Evolutionary conservation across 441 rosid genomes (phyloP).

Genomic region (Pelargonium cotyledonis): DNA sequence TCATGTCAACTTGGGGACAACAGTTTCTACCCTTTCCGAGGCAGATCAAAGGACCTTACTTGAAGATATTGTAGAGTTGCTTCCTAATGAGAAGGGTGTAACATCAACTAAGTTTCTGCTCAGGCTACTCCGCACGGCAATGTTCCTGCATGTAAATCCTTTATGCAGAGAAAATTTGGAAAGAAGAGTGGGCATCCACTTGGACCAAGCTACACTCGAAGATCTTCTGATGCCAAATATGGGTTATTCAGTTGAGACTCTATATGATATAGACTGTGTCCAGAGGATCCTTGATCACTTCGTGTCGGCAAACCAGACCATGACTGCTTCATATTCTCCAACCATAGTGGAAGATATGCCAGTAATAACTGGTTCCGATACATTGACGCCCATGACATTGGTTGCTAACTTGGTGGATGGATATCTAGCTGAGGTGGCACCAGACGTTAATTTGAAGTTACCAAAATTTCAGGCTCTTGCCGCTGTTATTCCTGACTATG

Average conservation of each 20-base stretch:
- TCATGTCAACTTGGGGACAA: conserved; percentile 25
- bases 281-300: conserved; percentile 85
- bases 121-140: conserved; percentile 72
- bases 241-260: conserved; percentile 68
- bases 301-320: conserved; percentile 30
- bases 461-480: conserved; percentile 72
- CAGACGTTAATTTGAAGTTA: conserved; percentile 77
- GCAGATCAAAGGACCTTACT: conserved; percentile 56
- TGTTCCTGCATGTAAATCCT: conserved; percentile 47
- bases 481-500: conserved; percentile 65
- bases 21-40: conserved; percentile 29
- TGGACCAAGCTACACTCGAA: conserved; percentile 70
- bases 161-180: conserved; percentile 61
- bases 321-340: conserved; percentile 19
- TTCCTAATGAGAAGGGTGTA: conserved; percentile 48
- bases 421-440: conserved; percentile 85
- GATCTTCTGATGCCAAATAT: conserved; percentile 77
- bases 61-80: conserved; percentile 67
- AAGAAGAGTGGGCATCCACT: conserved; percentile 58
- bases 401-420: conserved; percentile 74
- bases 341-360: conserved; percentile 39
- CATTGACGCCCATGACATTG: conserved; percentile 49
- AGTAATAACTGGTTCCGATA: conserved; percentile 39
- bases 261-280: conserved; percentile 76
- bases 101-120: conserved; percentile 69